Conservation (phyloP, 2,329 filamentous ascomycete species). For the Allantophomopsis cytisporea region DNA sequence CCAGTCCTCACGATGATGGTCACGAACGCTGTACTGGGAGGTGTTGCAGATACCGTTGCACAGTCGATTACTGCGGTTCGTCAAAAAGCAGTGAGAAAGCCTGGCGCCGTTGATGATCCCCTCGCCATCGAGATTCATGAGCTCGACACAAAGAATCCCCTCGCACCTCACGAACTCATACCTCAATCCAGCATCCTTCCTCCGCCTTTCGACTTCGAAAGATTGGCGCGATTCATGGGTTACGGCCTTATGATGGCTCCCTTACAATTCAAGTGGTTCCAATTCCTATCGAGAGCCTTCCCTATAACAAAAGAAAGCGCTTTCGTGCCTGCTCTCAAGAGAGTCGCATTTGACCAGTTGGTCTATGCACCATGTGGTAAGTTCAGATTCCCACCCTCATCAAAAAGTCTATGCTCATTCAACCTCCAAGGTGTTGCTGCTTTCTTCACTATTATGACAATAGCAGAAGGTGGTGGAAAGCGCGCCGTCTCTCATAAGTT, state of each 20-base stretch:
- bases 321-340: conserved; percentile 69
- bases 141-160: conserved; percentile 66
- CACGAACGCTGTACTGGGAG: conserved; percentile 89
- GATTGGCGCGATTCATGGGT: conserved; percentile 87
- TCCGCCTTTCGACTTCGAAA: conserved; percentile 89
- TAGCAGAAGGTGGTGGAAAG: conserved; percentile 82
- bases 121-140: conserved; percentile 83
- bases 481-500: conserved; percentile 74
- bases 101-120: conserved; percentile 49
- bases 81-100: conserved; percentile 49
- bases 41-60: conserved; percentile 90
- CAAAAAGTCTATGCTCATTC: not conserved
- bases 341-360: conserved; percentile 84
- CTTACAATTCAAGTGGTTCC: conserved; percentile 91
- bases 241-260: conserved; percentile 97
- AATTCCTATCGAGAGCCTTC: conserved; percentile 68
- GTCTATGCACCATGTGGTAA: conserved; percentile 80
- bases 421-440: conserved; percentile 48
- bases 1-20: conserved; percentile 99
- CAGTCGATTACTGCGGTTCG: conserved; percentile 82
- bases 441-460: conserved; percentile 95
- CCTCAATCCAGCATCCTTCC: conserved; percentile 49
- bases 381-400: conserved; percentile 11
- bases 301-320: conserved; percentile 69
- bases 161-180: conserved; percentile 50